phyloP scores from a whole-genome alignment of 2,329 filamentous ascomycete genomes.

The Colletotrichum liriopes region DNA sequence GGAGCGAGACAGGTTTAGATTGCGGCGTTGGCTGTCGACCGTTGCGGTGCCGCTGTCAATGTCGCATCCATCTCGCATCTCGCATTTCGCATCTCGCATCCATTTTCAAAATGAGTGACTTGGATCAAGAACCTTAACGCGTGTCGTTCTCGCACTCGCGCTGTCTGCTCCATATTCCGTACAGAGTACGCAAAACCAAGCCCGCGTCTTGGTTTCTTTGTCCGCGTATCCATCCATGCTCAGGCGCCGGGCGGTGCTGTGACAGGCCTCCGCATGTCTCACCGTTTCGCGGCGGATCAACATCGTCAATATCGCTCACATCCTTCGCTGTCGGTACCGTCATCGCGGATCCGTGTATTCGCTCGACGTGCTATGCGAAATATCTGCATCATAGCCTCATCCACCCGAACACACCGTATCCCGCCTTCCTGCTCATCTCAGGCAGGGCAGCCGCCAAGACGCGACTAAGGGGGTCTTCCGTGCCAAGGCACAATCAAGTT shows the following conservation, averaged over 20 bases:
- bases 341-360: constrained; percentile 27
- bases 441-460: constrained; percentile 27
- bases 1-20: constrained; percentile 9
- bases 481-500: constrained; percentile 38
- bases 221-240: constrained; percentile 23
- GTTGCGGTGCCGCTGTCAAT: constrained; percentile 28
- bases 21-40: constrained; percentile 13
- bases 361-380: constrained; percentile 8
- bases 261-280: constrained; percentile 18
- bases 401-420: neutral
- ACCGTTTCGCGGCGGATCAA: constrained; percentile 13
- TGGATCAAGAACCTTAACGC: neutral
- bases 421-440: neutral
- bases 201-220: constrained; percentile 1
- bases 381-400: constrained; percentile 8
- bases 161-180: constrained; percentile 4
- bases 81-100: neutral
- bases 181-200: neutral
- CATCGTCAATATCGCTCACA: constrained; percentile 2
- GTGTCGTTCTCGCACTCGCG: constrained; percentile 32
- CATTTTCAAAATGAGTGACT: constrained; percentile 8
- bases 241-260: constrained; percentile 27
- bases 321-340: constrained; percentile 5
- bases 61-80: constrained; percentile 27
- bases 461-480: constrained; percentile 21